Conservation (phyloP, 345 rosid species). For the Gossypium anomalum region DNA sequence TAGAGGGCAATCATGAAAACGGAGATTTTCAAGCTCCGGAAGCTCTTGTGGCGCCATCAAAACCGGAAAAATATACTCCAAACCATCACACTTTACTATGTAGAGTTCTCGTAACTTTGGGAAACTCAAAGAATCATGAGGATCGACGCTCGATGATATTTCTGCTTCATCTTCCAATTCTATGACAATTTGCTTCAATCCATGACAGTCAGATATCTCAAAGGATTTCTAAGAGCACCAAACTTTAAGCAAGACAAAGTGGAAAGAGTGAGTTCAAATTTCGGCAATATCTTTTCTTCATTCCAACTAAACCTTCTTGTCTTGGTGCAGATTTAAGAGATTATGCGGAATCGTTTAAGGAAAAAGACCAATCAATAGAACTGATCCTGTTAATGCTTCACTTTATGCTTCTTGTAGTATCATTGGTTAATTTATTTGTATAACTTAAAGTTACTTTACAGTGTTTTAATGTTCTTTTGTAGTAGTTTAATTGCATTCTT, state of each 20-base stretch:
- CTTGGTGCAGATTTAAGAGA: neutral
- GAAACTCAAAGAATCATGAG: neutral
- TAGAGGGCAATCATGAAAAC: neutral
- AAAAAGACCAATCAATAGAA: too few species aligned
- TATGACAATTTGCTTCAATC: neutral
- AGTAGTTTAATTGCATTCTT: rapidly evolving
- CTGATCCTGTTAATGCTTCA: too few species aligned
- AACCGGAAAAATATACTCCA: neutral
- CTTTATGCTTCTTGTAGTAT: too few species aligned
- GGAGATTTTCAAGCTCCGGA: neutral
- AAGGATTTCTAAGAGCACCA: neutral
- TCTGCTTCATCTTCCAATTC: neutral
- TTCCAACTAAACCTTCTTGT: neutral
- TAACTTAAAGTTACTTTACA: too few species aligned
- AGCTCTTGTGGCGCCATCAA: neutral
- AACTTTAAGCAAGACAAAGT: neutral
- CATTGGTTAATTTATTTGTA: too few species aligned
- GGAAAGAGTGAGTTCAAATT: neutral
- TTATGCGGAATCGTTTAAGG: rapidly evolving
- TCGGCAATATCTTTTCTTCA: neutral
- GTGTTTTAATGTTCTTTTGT: too few species aligned
- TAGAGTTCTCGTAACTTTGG: neutral
- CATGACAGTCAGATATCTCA: neutral
- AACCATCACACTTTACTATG: neutral
- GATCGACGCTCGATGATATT: neutral